These are phyloP conservation scores for Paraphoma sp. DNA, from an alignment of 2,329 filamentous ascomycete genomes.

Conservation along the genomic window DNA sequence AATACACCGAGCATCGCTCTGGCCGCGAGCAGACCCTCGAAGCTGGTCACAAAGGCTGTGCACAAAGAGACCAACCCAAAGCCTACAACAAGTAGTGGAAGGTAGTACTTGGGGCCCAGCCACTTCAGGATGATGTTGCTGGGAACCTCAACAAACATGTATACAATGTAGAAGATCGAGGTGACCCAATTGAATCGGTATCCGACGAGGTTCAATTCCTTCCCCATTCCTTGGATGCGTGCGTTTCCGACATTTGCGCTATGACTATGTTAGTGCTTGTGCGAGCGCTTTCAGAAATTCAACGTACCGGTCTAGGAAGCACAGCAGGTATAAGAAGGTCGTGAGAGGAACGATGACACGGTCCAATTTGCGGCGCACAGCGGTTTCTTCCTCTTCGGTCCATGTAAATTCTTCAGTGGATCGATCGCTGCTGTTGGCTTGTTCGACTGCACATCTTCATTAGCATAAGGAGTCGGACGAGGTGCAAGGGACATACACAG, in stretches of 20 bases:
- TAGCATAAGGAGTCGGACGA: slow-evolving; percentile 10
- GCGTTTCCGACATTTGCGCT: slow-evolving; percentile 61
- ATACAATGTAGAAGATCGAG: slow-evolving; percentile 65
- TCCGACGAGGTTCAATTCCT: slow-evolving; percentile 58
- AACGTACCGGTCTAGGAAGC: slow-evolving; percentile 54
- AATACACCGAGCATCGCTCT: slow-evolving; percentile 61
- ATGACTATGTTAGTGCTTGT: slow-evolving; percentile 9
- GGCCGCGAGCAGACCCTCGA: slow-evolving; percentile 55
- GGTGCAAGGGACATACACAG: slow-evolving; percentile 24
- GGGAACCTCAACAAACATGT: slow-evolving; percentile 63
- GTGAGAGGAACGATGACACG: slow-evolving; percentile 60
- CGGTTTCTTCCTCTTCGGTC: slow-evolving; percentile 59
- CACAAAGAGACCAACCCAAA: slow-evolving; percentile 64
- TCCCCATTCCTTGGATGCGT: slow-evolving; percentile 60
- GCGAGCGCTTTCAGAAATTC: not conserved
- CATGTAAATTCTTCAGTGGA: slow-evolving; percentile 51
- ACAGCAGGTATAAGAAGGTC: slow-evolving; percentile 61
- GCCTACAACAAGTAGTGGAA: slow-evolving; percentile 61
- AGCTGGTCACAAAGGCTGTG: slow-evolving; percentile 61
- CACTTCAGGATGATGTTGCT: slow-evolving; percentile 63
- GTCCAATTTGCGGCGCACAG: slow-evolving; percentile 60
- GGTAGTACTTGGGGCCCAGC: slow-evolving; percentile 60
- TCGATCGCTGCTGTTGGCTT: slow-evolving; percentile 35
- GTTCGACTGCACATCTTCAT: slow-evolving; percentile 20
- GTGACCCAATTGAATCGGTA: slow-evolving; percentile 64